phyloP scores from a whole-genome alignment of 306 rosid species.

The Citrullus colocynthis region DNA sequence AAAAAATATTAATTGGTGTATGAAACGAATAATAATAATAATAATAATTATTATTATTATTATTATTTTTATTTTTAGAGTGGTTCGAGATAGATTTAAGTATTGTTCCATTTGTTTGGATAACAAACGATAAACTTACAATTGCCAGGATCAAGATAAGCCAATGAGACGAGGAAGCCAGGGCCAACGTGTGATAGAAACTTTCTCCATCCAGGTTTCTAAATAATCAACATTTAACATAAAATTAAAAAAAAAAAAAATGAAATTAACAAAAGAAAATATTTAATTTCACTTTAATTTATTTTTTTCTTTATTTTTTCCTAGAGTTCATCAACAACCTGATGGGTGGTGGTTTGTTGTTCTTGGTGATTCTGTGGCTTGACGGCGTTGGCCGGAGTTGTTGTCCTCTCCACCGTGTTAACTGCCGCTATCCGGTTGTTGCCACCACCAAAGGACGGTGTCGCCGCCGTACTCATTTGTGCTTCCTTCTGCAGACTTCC shows the following conservation, averaged over 20 bases:
- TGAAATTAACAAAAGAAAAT: background rate
- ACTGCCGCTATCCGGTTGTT: constrained; percentile 32
- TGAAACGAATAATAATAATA: no score
- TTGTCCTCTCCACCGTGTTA: background rate
- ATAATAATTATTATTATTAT: no score
- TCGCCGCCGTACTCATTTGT: background rate
- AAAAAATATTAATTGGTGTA: no score
- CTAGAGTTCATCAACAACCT: constrained; percentile 17
- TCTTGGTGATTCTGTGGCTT: background rate
- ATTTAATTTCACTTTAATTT: background rate
- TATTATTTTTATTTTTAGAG: no score
- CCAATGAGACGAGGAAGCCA: constrained; percentile 79
- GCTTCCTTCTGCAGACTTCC: background rate
- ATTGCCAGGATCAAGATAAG: constrained; percentile 91
- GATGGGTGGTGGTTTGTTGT: background rate
- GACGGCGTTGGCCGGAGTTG: background rate
- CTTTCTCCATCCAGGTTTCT: constrained; percentile 64
- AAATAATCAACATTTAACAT: background rate
- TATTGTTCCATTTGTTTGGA: no score
- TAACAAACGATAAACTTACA: constrained; percentile 13
- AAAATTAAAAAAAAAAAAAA: background rate
- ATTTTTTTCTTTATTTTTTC: background rate
- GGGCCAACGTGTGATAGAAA: constrained; percentile 58
- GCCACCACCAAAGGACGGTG: constrained; percentile 4
- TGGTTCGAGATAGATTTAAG: no score